Evolutionary conservation across 139 green algal species (phyloP).

Genomic region (Auxenochlorella protothecoides): DNA sequence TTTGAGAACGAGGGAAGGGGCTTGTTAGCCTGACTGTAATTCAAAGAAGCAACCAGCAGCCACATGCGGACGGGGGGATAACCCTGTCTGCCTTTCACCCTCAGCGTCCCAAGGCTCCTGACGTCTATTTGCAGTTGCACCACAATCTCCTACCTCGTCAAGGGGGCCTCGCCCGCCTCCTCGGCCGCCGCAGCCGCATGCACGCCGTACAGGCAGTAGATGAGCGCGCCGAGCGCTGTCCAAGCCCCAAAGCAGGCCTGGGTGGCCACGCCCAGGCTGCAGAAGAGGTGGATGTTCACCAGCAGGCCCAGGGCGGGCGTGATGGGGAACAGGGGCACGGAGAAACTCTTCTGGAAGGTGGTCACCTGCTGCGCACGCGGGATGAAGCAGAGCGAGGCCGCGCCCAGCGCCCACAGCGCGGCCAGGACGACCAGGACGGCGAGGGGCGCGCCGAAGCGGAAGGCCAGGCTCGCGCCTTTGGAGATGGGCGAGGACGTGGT

Average conservation of each 20-base stretch:
- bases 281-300: conserved; percentile 59
- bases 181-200: neutral
- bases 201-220: conserved; percentile 27
- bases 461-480: conserved; percentile 13
- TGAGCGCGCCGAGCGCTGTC: conserved; percentile 26
- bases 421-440: neutral
- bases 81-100: no score
- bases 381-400: conserved; percentile 25
- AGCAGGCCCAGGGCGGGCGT: conserved; percentile 55
- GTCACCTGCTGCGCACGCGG: conserved; percentile 4
- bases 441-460: conserved; percentile 18
- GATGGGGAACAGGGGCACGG: conserved; percentile 48
- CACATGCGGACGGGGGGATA: no score
- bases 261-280: conserved; percentile 55
- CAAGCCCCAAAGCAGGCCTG: conserved; percentile 70
- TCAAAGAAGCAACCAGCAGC: no score
- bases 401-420: conserved; percentile 15
- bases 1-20: no score
- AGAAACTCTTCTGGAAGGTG: conserved; percentile 37
- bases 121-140: no score
- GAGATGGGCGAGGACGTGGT: no score
- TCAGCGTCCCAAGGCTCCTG: no score
- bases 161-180: no score
- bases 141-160: no score
- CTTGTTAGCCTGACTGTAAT: no score